These are phyloP conservation scores for Boletus speciosus DNA, from an alignment of 768 basidiomycete genomes.

Conservation along the genomic window DNA sequence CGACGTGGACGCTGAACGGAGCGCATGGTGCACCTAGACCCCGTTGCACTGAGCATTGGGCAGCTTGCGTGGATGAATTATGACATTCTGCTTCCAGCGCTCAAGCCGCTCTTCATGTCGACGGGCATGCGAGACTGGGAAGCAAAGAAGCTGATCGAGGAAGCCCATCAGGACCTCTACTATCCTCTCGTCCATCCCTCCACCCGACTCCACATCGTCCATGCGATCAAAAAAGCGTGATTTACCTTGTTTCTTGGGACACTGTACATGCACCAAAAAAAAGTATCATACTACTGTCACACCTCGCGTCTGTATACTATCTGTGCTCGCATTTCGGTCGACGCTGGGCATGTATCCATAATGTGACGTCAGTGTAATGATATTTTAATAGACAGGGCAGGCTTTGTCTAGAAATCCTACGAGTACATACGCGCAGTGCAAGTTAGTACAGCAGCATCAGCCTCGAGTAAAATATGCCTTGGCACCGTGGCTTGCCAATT, in stretches of 20 bases:
- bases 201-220: constrained; percentile 55
- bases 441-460: constrained; percentile 33
- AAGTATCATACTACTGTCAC: constrained; percentile 26
- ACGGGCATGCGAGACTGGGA: constrained; percentile 50
- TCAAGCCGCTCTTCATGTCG: constrained; percentile 57
- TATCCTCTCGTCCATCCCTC: constrained; percentile 51
- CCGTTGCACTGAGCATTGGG: constrained; percentile 56
- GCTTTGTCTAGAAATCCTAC: constrained; percentile 4
- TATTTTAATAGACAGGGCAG: constrained; percentile 5
- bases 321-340: constrained; percentile 64
- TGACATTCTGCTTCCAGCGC: constrained; percentile 60
- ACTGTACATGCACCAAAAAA: constrained; percentile 20
- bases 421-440: constrained; percentile 18
- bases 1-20: constrained; percentile 9
- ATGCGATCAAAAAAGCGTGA: constrained; percentile 41
- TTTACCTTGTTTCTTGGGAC: constrained; percentile 15
- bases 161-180: constrained; percentile 66
- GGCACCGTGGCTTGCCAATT: constrained; percentile 80
- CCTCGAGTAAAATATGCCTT: constrained; percentile 86
- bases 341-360: constrained; percentile 8
- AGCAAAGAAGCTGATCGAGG: constrained; percentile 54
- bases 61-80: constrained; percentile 74
- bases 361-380: constrained; percentile 10
- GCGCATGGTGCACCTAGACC: constrained; percentile 38
- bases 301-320: constrained; percentile 22